Conservation (phyloP, 208 protist genomes). For the Crithidia bombi region DNA sequence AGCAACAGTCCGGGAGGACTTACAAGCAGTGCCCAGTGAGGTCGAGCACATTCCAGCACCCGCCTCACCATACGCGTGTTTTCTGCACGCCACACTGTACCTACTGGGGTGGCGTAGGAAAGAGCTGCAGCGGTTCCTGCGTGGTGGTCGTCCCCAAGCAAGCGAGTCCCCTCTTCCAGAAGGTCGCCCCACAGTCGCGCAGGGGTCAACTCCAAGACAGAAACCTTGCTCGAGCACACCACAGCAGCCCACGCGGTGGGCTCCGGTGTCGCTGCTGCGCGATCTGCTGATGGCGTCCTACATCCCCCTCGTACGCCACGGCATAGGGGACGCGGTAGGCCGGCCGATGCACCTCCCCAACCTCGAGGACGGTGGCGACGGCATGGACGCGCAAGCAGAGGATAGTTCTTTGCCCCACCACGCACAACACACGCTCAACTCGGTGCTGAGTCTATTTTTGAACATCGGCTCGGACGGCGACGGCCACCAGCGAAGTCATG, state of each 20-base stretch:
- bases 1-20: neutral
- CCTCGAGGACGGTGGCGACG: neutral
- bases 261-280: slow-evolving; percentile 35
- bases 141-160: neutral
- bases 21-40: neutral
- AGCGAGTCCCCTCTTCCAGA: neutral
- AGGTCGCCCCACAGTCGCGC: neutral
- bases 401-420: neutral
- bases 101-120: slow-evolving; percentile 25
- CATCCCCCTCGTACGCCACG: neutral
- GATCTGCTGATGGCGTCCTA: slow-evolving; percentile 25
- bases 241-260: slow-evolving; percentile 20
- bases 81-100: slow-evolving; percentile 15
- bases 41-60: neutral
- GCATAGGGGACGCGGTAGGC: neutral
- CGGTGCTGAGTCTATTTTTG: slow-evolving; percentile 9
- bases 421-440: neutral
- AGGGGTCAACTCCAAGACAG: neutral
- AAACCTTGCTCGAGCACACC: neutral
- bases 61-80: slow-evolving; percentile 5
- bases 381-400: neutral
- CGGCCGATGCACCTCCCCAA: neutral
- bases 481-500: neutral
- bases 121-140: slow-evolving; percentile 21
- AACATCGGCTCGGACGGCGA: neutral